Conservation (phyloP, 1,284 basidiomycete species). For the Heterobasidion occidentale region DNA sequence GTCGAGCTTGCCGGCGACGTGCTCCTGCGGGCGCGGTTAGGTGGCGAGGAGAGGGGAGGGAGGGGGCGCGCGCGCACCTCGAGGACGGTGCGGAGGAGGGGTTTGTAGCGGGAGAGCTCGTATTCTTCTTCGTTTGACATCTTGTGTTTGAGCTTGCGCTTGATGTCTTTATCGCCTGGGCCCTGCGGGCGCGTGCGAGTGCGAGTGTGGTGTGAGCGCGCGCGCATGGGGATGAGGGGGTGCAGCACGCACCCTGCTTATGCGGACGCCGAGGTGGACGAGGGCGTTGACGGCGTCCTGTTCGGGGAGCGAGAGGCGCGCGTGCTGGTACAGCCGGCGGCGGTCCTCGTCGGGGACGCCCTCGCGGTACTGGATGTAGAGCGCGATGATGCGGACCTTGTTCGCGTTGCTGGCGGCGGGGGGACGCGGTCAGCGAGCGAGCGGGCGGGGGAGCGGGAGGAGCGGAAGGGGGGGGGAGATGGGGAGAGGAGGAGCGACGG, state of each 20-base stretch:
- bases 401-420: slow-evolving; percentile 57
- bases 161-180: slow-evolving; percentile 66
- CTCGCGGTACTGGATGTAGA: slow-evolving; percentile 94
- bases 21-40: slow-evolving; percentile 55
- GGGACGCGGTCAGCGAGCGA: not conserved
- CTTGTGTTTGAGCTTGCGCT: slow-evolving; percentile 79
- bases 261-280: slow-evolving; percentile 75
- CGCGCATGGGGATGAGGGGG: not conserved
- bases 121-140: slow-evolving; percentile 78
- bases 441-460: not conserved
- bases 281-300: slow-evolving; percentile 94
- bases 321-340: slow-evolving; percentile 92
- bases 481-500: slow-evolving; percentile 18
- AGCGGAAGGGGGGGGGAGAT: not conserved
- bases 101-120: slow-evolving; percentile 92
- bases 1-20: slow-evolving; percentile 76
- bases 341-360: slow-evolving; percentile 98
- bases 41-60: slow-evolving; percentile 1
- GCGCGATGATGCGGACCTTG: slow-evolving; percentile 94
- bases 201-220: not conserved
- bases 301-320: slow-evolving; percentile 82
- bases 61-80: slow-evolving; percentile 14
- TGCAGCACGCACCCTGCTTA: slow-evolving; percentile 62
- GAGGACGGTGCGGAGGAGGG: slow-evolving; percentile 70
- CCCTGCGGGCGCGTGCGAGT: slow-evolving; percentile 30